Evolutionary conservation across 306 rosid species (phyloP).

Genomic region (Cucurbita maxima): DNA sequence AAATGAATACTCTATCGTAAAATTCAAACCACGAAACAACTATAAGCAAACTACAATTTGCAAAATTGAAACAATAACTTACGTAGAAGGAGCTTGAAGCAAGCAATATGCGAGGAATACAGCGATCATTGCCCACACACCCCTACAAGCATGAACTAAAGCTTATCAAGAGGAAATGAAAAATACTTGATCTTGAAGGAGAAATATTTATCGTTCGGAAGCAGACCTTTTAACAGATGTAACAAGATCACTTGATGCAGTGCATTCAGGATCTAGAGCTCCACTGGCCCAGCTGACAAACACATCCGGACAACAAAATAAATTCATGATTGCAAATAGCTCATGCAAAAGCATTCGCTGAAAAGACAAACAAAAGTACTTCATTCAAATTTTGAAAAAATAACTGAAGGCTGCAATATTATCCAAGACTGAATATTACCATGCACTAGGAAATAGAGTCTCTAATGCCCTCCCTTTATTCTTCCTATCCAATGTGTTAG

Average conservation of each 20-base stretch:
- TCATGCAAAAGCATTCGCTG: neutral
- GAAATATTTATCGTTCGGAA: neutral
- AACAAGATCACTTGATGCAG: constrained; percentile 79
- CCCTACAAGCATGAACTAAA: constrained; percentile 34
- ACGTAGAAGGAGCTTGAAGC: constrained; percentile 98
- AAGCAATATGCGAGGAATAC: constrained; percentile 94
- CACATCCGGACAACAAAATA: constrained; percentile 3
- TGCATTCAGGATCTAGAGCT: constrained; percentile 76
- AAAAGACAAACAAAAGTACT: neutral
- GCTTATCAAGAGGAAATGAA: neutral
- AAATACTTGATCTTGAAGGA: neutral
- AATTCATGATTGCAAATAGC: neutral
- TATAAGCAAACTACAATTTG: neutral
- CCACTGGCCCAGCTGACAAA: constrained; percentile 86
- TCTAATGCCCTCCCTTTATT: constrained; percentile 10
- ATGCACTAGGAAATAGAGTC: constrained; percentile 7
- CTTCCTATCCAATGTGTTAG: constrained; percentile 6
- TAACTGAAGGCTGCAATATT: neutral
- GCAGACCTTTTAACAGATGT: constrained; percentile 77
- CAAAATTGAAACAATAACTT: constrained; percentile 20
- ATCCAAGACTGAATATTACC: constrained; percentile 5
- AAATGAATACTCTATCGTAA: neutral
- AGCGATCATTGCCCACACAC: constrained; percentile 95
- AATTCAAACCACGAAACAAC: neutral
- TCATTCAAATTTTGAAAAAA: neutral